Evolutionary conservation across 345 rosid species (phyloP).

Genomic region (Arabis alpina): DNA sequence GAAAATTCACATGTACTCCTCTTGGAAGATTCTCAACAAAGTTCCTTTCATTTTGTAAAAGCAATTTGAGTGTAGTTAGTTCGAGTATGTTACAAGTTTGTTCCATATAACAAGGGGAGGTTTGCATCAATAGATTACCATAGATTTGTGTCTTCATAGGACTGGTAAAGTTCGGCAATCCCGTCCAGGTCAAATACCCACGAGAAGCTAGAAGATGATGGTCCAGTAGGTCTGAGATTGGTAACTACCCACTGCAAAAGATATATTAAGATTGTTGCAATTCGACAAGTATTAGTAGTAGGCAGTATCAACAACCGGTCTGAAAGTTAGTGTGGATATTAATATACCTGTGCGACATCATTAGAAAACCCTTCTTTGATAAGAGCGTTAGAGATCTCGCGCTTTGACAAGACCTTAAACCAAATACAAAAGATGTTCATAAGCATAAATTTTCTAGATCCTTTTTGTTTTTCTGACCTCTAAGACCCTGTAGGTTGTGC

Average conservation of each 20-base stretch:
- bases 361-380: slow-evolving; percentile 45
- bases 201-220: slow-evolving; percentile 65
- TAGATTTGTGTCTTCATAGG: slow-evolving; percentile 86
- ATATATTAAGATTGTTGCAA: slow-evolving; percentile 30
- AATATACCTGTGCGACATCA: slow-evolving; percentile 44
- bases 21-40: slow-evolving; percentile 84
- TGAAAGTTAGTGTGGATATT: neutral
- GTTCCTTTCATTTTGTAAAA: slow-evolving; percentile 55
- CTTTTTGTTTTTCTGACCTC: neutral
- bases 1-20: slow-evolving; percentile 86
- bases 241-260: slow-evolving; percentile 82
- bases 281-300: neutral
- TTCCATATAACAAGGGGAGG: slow-evolving; percentile 1
- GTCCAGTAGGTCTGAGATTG: slow-evolving; percentile 65
- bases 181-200: slow-evolving; percentile 89
- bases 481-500: neutral
- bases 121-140: slow-evolving; percentile 53
- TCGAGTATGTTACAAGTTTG: neutral
- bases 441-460: slow-evolving; percentile 3
- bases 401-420: slow-evolving; percentile 41
- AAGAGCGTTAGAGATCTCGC: slow-evolving; percentile 42
- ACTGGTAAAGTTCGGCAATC: slow-evolving; percentile 75
- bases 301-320: neutral
- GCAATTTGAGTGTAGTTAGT: slow-evolving; percentile 1
- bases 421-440: slow-evolving; percentile 28